Percentiles rank a stretch among this genome's conserved stretches.
These are phyloP conservation scores for Daldinia loculata DNA, from an alignment of 495 filamentous ascomycete genomes.

Conservation along the genomic window DNA sequence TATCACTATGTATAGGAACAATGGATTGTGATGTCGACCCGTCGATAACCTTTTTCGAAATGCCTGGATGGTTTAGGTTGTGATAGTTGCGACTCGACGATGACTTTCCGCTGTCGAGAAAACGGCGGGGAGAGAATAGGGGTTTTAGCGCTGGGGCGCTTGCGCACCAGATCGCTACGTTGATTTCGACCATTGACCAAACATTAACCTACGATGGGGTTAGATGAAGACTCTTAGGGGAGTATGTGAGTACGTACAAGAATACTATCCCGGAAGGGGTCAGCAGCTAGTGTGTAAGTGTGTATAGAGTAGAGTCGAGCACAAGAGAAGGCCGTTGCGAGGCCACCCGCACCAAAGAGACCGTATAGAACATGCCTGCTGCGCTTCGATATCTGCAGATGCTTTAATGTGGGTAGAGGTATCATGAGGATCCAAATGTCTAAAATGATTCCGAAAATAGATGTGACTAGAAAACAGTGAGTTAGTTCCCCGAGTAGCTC, in stretches of 20 bases:
- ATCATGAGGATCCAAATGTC: constrained; percentile 63
- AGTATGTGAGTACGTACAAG: constrained; percentile 24
- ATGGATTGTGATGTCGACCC: constrained; percentile 37
- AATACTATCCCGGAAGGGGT: constrained; percentile 52
- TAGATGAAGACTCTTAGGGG: background rate
- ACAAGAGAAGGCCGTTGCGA: constrained; percentile 53
- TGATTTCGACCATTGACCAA: constrained; percentile 56
- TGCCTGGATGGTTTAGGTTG: background rate
- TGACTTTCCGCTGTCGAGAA: constrained; percentile 27
- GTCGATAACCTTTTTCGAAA: constrained; percentile 11
- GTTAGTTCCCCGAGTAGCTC: background rate
- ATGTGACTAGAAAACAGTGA: constrained; percentile 47
- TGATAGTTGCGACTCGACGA: constrained; percentile 26
- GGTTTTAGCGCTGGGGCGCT: constrained; percentile 46
- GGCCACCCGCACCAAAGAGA: constrained; percentile 60
- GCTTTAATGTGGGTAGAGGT: constrained; percentile 57
- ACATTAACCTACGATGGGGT: constrained; percentile 47
- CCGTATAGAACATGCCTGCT: constrained; percentile 54
- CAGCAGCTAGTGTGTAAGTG: constrained; percentile 46
- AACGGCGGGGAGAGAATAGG: constrained; percentile 30
- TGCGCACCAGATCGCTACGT: constrained; percentile 48
- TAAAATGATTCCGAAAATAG: constrained; percentile 59
- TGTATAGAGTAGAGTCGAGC: constrained; percentile 57
- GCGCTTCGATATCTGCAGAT: constrained; percentile 50
- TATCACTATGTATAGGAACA: constrained; percentile 7